phyloP scores from a whole-genome alignment of 768 basidiomycete species.

The Trametopsis cervina region DNA sequence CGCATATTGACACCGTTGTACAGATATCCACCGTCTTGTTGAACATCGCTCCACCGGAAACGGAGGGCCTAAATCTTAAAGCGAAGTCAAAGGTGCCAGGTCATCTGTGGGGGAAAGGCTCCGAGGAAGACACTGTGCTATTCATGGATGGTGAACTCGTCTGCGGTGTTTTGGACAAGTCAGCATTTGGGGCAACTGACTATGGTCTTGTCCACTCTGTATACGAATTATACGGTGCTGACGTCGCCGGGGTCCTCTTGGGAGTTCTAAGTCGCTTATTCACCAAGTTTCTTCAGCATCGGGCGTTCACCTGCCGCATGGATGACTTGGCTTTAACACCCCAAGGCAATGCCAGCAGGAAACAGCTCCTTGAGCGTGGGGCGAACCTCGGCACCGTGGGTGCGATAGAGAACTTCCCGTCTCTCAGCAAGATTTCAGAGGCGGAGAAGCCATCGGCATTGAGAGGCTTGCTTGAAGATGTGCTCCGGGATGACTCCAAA shows the following conservation, averaged over 20 bases:
- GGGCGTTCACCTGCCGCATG: constrained; percentile 98
- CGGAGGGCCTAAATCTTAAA: constrained; percentile 76
- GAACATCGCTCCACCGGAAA: constrained; percentile 80
- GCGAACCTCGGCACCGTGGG: constrained; percentile 75
- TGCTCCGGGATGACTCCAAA: constrained; percentile 90
- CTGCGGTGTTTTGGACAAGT: constrained; percentile 93
- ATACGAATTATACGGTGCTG: constrained; percentile 91
- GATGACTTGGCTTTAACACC: constrained; percentile 91
- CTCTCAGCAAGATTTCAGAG: constrained; percentile 43
- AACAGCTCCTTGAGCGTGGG: constrained; percentile 59
- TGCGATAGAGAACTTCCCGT: constrained; percentile 87
- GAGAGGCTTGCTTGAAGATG: constrained; percentile 74
- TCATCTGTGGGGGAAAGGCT: constrained; percentile 74
- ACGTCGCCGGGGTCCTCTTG: constrained; percentile 82
- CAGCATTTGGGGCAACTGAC: constrained; percentile 92
- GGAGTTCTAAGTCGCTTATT: constrained; percentile 91
- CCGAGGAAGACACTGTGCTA: constrained; percentile 75
- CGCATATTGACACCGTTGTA: constrained; percentile 6
- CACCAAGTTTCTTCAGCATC: constrained; percentile 94
- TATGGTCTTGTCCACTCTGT: constrained; percentile 97
- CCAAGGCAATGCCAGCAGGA: constrained; percentile 66
- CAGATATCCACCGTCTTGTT: constrained; percentile 91
- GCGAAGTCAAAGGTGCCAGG: constrained; percentile 89
- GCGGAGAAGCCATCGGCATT: constrained; percentile 54
- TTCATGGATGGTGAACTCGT: constrained; percentile 92